These are phyloP conservation scores for Thinopyrum elongatum DNA, from an alignment of 176 grass and related monocot genomes.

Conservation along the genomic window DNA sequence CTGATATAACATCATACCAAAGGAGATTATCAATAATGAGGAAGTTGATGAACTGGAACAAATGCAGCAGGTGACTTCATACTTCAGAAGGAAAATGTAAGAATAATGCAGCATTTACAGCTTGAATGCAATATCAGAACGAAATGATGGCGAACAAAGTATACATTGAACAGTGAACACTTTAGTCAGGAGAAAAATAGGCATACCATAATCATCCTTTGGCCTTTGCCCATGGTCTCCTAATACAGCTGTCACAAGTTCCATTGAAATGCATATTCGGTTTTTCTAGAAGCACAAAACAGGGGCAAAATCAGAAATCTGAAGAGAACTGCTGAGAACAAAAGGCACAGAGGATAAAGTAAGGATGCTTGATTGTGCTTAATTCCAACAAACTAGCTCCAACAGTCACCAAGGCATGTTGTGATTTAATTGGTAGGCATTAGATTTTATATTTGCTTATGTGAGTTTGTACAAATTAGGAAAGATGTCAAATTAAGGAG, in stretches of 20 bases:
- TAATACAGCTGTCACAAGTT: constrained; percentile 94
- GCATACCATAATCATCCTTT: constrained; percentile 93
- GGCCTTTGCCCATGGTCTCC: constrained; percentile 98
- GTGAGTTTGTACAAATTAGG: not conserved
- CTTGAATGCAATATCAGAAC: not conserved
- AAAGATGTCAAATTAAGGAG: not conserved
- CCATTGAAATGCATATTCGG: constrained; percentile 89
- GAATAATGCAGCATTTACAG: not conserved
- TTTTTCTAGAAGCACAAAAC: constrained; percentile 62
- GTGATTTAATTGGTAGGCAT: not conserved
- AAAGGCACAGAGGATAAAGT: constrained; percentile 18
- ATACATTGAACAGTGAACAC: constrained; percentile 2
- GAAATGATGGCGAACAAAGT: constrained; percentile 2
- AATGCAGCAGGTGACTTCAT: not conserved
- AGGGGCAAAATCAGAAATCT: constrained; percentile 5
- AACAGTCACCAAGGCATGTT: not conserved
- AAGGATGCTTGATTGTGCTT: constrained; percentile 2
- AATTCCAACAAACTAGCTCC: not conserved
- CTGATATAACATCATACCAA: constrained; percentile 20
- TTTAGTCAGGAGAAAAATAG: constrained; percentile 3
- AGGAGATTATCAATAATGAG: not conserved
- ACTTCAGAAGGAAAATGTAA: not conserved
- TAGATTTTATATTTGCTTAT: not conserved
- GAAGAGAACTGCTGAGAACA: constrained; percentile 20
- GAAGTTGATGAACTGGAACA: constrained; percentile 2